Percentiles rank a stretch among this genome's conserved stretches.
phyloP scores from a whole-genome alignment of 306 rosid species.

The Rosa rugosa region DNA sequence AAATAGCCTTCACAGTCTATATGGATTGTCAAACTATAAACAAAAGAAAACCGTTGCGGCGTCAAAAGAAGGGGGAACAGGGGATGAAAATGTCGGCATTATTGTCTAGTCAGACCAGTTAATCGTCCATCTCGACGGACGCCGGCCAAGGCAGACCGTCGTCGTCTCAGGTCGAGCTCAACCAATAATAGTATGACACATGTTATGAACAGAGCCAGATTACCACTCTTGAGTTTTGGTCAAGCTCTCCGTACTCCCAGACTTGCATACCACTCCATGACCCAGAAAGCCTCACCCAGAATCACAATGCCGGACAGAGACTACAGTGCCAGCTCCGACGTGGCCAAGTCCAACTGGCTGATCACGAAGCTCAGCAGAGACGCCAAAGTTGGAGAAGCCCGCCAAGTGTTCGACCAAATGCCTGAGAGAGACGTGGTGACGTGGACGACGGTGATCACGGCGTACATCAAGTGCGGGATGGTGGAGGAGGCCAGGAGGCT shows the following conservation, averaged over 20 bases:
- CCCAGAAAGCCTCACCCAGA: constrained; percentile 5
- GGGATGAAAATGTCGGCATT: neutral
- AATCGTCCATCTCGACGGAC: neutral
- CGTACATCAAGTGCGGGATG: constrained; percentile 41
- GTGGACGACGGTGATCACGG: constrained; percentile 48
- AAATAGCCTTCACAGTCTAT: too few relatives aligned
- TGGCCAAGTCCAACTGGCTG: constrained; percentile 40
- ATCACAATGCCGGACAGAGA: constrained; percentile 25
- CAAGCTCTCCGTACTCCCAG: neutral
- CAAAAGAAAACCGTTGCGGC: too few relatives aligned
- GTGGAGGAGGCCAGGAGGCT: constrained; percentile 42
- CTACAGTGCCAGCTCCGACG: constrained; percentile 21
- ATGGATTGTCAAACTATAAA: too few relatives aligned
- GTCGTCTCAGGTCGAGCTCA: neutral
- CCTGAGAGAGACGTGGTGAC: constrained; percentile 43
- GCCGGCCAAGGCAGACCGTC: neutral
- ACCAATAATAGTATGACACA: neutral
- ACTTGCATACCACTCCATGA: constrained; percentile 17
- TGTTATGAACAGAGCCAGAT: constrained; percentile 9
- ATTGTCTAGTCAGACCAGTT: neutral
- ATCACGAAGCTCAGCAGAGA: constrained; percentile 32
- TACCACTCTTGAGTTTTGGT: constrained; percentile 13
- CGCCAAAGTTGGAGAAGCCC: constrained; percentile 37
- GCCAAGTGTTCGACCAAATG: constrained; percentile 43
- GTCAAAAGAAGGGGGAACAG: too few relatives aligned